These are phyloP conservation scores for Alloascoidea hylecoeti DNA, from an alignment of 805 yeast species.

Conservation along the genomic window DNA sequence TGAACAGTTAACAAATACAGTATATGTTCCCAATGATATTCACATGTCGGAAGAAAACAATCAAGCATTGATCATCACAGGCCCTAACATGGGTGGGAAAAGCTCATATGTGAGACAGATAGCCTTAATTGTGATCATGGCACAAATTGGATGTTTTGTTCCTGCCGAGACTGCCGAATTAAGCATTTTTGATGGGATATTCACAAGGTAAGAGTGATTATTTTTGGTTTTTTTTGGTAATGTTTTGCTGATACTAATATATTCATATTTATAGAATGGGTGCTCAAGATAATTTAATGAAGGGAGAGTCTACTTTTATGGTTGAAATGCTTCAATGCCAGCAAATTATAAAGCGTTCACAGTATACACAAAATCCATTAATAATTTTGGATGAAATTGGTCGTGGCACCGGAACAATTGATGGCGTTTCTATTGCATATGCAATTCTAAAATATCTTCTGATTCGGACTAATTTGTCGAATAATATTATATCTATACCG, in stretches of 20 bases:
- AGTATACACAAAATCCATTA: constrained; percentile 32
- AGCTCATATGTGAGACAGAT: constrained; percentile 64
- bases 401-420: constrained; percentile 58
- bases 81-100: constrained; percentile 87
- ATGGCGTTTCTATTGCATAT: constrained; percentile 75
- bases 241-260: too few relatives aligned
- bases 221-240: not conserved
- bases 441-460: constrained; percentile 51
- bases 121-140: constrained; percentile 57
- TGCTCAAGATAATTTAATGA: constrained; percentile 62
- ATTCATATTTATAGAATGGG: constrained; percentile 52
- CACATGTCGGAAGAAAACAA: constrained; percentile 28
- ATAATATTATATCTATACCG: constrained; percentile 22
- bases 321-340: constrained; percentile 60
- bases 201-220: constrained; percentile 19
- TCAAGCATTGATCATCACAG: constrained; percentile 56
- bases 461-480: constrained; percentile 5
- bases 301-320: constrained; percentile 75
- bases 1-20: constrained; percentile 26
- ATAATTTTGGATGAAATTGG: constrained; percentile 68
- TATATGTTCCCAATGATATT: constrained; percentile 57
- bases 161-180: constrained; percentile 50
- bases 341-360: constrained; percentile 33
- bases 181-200: constrained; percentile 51
- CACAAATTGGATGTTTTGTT: constrained; percentile 65